Evolutionary conservation across 805 yeast species (phyloP).

Genomic region (Blastobotrys attinorum): DNA sequence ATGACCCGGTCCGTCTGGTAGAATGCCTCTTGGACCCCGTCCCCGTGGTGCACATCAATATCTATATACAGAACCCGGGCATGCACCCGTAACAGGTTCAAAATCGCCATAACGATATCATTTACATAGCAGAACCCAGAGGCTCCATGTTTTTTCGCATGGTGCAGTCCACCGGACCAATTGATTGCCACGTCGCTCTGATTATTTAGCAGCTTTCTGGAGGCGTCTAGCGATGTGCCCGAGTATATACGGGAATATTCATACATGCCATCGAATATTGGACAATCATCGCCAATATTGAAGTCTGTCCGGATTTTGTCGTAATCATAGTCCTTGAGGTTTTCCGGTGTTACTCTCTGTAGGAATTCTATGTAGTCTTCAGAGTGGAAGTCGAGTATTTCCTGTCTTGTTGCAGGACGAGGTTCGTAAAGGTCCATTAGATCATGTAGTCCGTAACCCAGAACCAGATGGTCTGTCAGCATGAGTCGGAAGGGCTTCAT

Average conservation of each 20-base stretch:
- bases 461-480: slow-evolving; percentile 88
- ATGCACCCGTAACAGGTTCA: slow-evolving; percentile 70
- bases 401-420: slow-evolving; percentile 71
- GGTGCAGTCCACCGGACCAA: slow-evolving; percentile 91
- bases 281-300: slow-evolving; percentile 91
- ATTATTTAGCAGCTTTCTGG: slow-evolving; percentile 70
- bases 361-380: slow-evolving; percentile 79
- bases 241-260: slow-evolving; percentile 82
- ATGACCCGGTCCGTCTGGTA: slow-evolving; percentile 86
- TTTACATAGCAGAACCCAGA: slow-evolving; percentile 87
- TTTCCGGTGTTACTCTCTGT: slow-evolving; percentile 69
- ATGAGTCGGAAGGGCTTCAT: slow-evolving; percentile 94
- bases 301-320: slow-evolving; percentile 31
- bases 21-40: slow-evolving; percentile 92
- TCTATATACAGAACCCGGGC: slow-evolving; percentile 84
- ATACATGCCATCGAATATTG: slow-evolving; percentile 90
- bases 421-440: slow-evolving; percentile 87
- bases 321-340: slow-evolving; percentile 48
- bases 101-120: slow-evolving; percentile 79
- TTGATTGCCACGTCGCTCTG: slow-evolving; percentile 88
- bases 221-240: slow-evolving; percentile 88
- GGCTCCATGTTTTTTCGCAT: slow-evolving; percentile 85
- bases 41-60: slow-evolving; percentile 90
- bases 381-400: slow-evolving; percentile 74
- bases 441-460: slow-evolving; percentile 76